A percentile compares a stretch with the other conserved stretches of the same genome.
These are phyloP conservation scores for Vitis hybrid DNA, from an alignment of 177 flowering plant genomes.

Conservation along the genomic window DNA sequence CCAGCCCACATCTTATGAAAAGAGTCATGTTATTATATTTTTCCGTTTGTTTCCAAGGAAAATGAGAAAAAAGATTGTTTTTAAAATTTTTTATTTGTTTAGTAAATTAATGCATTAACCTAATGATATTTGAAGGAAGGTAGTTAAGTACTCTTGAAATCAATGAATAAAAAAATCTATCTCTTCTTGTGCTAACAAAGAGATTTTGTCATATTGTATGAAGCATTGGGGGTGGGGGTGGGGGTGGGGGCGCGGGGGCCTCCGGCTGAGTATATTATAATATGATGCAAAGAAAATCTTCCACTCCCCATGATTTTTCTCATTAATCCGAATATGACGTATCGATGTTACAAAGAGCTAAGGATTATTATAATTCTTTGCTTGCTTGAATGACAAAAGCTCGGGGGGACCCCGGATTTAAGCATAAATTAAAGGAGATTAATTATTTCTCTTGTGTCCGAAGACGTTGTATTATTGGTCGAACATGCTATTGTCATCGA, in stretches of 20 bases:
- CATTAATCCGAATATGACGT: neutral
- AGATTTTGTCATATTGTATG: slow-evolving; percentile 1
- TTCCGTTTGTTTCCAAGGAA: neutral
- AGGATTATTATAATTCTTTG: neutral
- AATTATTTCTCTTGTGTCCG: slow-evolving; percentile 32
- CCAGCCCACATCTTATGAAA: neutral
- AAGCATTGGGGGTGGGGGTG: too few species aligned
- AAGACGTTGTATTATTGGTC: slow-evolving; percentile 28
- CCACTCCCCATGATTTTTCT: neutral
- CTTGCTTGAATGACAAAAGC: slow-evolving; percentile 8
- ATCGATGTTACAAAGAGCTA: neutral
- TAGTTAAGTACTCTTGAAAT: slow-evolving; percentile 1
- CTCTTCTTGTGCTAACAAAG: slow-evolving; percentile 3
- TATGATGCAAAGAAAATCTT: neutral
- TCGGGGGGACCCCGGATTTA: slow-evolving; percentile 47
- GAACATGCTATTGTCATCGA: slow-evolving; percentile 32
- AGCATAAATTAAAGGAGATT: slow-evolving; percentile 26
- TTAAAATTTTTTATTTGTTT: too few species aligned
- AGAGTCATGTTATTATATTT: neutral
- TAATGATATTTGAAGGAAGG: neutral
- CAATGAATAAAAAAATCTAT: slow-evolving; percentile 7
- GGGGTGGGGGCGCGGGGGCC: too few species aligned
- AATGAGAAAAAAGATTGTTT: neutral
- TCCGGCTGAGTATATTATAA: neutral
- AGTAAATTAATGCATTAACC: neutral